Evolutionary conservation across 2,329 filamentous ascomycete species (phyloP).

Genomic region (Penicillium sp.): DNA sequence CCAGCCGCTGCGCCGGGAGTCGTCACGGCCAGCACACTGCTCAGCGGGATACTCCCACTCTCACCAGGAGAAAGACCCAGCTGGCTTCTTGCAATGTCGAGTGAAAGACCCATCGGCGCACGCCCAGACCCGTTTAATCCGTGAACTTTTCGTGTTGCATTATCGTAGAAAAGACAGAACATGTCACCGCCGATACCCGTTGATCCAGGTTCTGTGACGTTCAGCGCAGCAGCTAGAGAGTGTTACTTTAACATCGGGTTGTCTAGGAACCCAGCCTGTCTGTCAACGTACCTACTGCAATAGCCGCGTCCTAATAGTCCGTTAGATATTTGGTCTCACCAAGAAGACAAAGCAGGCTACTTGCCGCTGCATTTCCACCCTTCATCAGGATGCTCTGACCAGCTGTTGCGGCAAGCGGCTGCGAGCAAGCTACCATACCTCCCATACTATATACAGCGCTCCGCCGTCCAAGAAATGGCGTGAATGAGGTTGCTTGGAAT

Average conservation of each 20-base stretch:
- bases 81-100: conserved; percentile 72
- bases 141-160: conserved; percentile 77
- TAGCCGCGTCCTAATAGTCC: too few species aligned
- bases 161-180: conserved; percentile 93
- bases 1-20: conserved; percentile 90
- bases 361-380: background rate
- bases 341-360: background rate
- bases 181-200: conserved; percentile 97
- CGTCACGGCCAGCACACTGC: conserved; percentile 79
- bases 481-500: background rate
- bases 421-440: background rate
- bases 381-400: background rate
- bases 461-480: background rate
- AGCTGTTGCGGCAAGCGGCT: background rate
- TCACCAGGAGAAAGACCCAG: conserved; percentile 67
- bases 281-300: too few species aligned
- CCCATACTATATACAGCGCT: background rate
- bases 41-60: conserved; percentile 69
- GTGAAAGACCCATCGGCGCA: conserved; percentile 68
- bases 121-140: conserved; percentile 95
- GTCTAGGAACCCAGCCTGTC: too few species aligned
- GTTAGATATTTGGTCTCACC: too few species aligned
- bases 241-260: too few species aligned
- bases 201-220: conserved; percentile 89
- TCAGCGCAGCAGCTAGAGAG: conserved; percentile 77